A percentile compares a stretch with the other conserved stretches of the same genome.
These are phyloP conservation scores for Raddia guianensis DNA, from an alignment of 176 grass and related monocot species.

Conservation along the genomic window DNA sequence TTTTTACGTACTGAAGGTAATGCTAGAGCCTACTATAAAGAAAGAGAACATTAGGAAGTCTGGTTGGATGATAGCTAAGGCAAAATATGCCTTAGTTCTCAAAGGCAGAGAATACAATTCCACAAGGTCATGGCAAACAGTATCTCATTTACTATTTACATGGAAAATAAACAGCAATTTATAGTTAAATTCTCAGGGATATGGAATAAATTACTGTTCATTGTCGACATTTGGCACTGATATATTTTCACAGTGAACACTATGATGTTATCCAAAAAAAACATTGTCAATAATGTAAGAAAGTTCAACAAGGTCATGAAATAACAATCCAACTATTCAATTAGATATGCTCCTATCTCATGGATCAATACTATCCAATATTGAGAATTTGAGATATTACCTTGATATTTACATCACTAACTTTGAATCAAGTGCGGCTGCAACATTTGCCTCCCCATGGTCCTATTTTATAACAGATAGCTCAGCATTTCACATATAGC, in stretches of 20 bases:
- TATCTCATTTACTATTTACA: neutral
- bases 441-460: slow-evolving; percentile 66
- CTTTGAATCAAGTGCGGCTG: slow-evolving; percentile 81
- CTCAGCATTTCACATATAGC: slow-evolving; percentile 26
- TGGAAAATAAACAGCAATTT: neutral
- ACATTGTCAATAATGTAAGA: neutral
- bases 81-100: too few relatives aligned
- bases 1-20: neutral
- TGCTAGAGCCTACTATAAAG: neutral
- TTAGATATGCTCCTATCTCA: neutral
- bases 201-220: neutral
- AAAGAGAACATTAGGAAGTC: neutral
- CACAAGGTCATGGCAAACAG: neutral
- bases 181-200: neutral
- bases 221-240: neutral
- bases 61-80: too few relatives aligned
- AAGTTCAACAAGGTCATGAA: slow-evolving; percentile 15
- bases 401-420: slow-evolving; percentile 73
- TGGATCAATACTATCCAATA: neutral
- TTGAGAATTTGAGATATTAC: neutral
- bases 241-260: neutral
- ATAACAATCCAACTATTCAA: neutral
- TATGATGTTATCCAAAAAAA: neutral
- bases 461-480: slow-evolving; percentile 50
- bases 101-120: too few relatives aligned